Evolutionary conservation across 768 basidiomycete genomes (phyloP), one percentile per base, ranked within the genome.

Genomic region (Mycena indigotica): DNA sequence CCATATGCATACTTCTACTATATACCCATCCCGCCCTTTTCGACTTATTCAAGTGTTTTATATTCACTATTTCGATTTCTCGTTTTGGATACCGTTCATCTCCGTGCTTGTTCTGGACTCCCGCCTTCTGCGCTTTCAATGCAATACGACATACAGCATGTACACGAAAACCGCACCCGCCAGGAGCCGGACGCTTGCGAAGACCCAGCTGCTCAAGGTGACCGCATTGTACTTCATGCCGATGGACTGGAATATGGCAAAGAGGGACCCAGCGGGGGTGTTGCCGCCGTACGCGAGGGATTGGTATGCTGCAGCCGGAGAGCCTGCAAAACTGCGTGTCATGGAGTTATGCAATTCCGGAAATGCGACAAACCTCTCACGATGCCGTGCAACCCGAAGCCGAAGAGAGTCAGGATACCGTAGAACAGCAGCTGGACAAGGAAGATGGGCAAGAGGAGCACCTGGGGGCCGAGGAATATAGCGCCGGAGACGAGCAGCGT

Each of bases 141-240:
- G n/a, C 32, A 35, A 35, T 17, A 35, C 8, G 17, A 35, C 17
- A 35, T 35, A 35, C 10, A 35, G 32, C 17, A 69, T 55, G 44
- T 69, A 69, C 3, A 59, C 30, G 28, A 58, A 64, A 17, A 68
- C 3, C 17, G 30, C 40, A 0, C 60, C 66, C 19, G 67, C 67
- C 13, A 58, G 3, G 32, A 67, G 28, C 39, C 70, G 65, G 29
- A 70, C 75, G 8, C 85, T 65, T 53, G 89, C 82, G 19, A 91
- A 62, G 24, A 91, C 77, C 28, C 85, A 77, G 65, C 87, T 85
- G 68, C 88, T 86, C 75, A 81, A 78, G 59, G 79, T 81, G 84
- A 88, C 40, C 3, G 25, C 46, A 19, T 70, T 61, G 57, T 69
- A 69, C 45, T 63, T 61, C 50, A 61, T 63, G 12, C 67, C 69